Percentiles rank a stretch among this genome's conserved stretches.
Evolutionary conservation across 495 filamentous ascomycete species (phyloP).

Genomic region (Platismatia glauca): DNA sequence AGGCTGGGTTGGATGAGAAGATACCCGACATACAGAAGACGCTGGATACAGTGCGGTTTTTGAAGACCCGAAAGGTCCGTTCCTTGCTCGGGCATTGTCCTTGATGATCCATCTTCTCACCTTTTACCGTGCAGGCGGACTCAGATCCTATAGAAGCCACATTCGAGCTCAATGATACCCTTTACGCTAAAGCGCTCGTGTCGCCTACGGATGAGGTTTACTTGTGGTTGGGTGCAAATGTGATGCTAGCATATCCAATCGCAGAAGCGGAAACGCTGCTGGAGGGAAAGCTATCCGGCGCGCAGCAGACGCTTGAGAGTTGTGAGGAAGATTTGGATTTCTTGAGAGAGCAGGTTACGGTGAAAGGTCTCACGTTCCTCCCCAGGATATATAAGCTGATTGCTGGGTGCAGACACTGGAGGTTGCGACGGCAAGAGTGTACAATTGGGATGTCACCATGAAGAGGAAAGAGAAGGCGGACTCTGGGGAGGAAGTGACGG

Average conservation of each 20-base stretch:
- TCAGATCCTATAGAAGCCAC: slow-evolving; percentile 73
- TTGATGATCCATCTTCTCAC: slow-evolving; percentile 1
- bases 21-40: slow-evolving; percentile 97
- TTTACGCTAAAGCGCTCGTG: slow-evolving; percentile 80
- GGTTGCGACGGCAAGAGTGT: slow-evolving; percentile 91
- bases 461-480: slow-evolving; percentile 82
- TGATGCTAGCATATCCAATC: slow-evolving; percentile 92
- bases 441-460: slow-evolving; percentile 96
- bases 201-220: slow-evolving; percentile 86
- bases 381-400: slow-evolving; percentile 24
- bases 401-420: slow-evolving; percentile 68
- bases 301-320: slow-evolving; percentile 65
- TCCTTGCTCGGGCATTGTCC: neutral
- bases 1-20: slow-evolving; percentile 81
- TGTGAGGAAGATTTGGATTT: slow-evolving; percentile 98
- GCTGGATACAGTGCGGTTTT: slow-evolving; percentile 82
- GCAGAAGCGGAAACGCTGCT: slow-evolving; percentile 76
- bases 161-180: slow-evolving; percentile 89
- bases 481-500: slow-evolving; percentile 38
- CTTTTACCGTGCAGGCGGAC: slow-evolving; percentile 23
- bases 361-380: slow-evolving; percentile 33
- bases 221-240: slow-evolving; percentile 94
- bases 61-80: slow-evolving; percentile 58
- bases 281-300: slow-evolving; percentile 65
- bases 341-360: slow-evolving; percentile 91